Conservation (phyloP, 371 early-diverging fungal species). For the Umbelopsis sp. region DNA sequence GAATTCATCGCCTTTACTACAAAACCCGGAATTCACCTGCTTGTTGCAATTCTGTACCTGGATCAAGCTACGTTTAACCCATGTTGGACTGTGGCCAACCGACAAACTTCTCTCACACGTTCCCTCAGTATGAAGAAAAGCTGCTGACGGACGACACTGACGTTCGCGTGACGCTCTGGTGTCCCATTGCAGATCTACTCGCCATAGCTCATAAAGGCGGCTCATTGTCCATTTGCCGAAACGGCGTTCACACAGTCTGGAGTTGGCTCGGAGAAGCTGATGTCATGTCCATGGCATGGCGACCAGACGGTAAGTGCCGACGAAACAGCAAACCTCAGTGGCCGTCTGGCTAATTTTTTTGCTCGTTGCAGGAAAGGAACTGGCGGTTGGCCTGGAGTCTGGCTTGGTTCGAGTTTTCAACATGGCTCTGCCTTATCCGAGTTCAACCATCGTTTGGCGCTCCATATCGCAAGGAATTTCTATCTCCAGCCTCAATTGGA, state of each 20-base stretch:
- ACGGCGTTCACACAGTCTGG: slow-evolving; percentile 14
- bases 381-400: not conserved
- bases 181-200: slow-evolving; percentile 11
- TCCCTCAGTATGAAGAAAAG: slow-evolving; percentile 17
- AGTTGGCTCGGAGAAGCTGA: slow-evolving; percentile 7
- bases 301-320: slow-evolving; percentile 7
- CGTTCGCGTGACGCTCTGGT: slow-evolving; percentile 2
- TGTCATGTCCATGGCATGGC: slow-evolving; percentile 9
- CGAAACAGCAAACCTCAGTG: not conserved
- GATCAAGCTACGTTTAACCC: not conserved
- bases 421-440: slow-evolving; percentile 1
- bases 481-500: slow-evolving; percentile 3
- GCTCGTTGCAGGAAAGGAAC: not conserved
- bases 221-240: slow-evolving; percentile 4
- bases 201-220: slow-evolving; percentile 6
- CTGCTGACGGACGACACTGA: slow-evolving; percentile 8
- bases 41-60: not conserved
- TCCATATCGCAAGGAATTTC: slow-evolving; percentile 2
- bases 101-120: slow-evolving; percentile 2
- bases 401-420: slow-evolving; percentile 8
- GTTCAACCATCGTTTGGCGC: slow-evolving; percentile 7
- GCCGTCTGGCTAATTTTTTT: not conserved
- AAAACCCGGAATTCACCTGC: not conserved
- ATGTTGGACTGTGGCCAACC: slow-evolving; percentile 17
- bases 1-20: too few relatives aligned